Evolutionary conservation across 345 rosid genomes (phyloP).

Genomic region (Eucalyptus polybractea): DNA sequence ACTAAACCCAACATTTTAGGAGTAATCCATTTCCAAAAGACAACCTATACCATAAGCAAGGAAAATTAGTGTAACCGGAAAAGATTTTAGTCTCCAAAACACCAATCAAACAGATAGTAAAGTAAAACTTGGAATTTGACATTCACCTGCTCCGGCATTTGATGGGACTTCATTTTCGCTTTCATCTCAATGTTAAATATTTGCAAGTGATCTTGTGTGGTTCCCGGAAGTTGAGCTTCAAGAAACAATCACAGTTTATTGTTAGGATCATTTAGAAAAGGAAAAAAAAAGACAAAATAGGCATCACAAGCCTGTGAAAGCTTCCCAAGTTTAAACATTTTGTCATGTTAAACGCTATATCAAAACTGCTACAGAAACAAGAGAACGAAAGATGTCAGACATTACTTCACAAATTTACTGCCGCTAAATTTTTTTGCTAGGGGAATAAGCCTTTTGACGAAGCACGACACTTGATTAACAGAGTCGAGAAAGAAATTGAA

Average conservation of each 20-base stretch:
- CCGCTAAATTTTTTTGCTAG: background rate
- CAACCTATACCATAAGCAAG: conserved; percentile 41
- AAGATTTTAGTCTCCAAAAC: background rate
- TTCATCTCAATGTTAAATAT: conserved; percentile 98
- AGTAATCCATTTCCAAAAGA: conserved; percentile 97
- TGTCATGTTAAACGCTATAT: background rate
- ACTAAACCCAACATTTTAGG: conserved; percentile 92
- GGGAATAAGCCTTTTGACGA: background rate
- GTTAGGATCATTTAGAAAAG: background rate
- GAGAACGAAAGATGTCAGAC: background rate
- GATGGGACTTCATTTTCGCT: conserved; percentile 86
- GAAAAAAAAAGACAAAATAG: background rate
- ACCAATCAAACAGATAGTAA: background rate
- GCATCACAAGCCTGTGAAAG: background rate
- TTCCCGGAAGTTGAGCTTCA: conserved; percentile 93
- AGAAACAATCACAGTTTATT: background rate
- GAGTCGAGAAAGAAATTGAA: background rate
- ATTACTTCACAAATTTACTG: background rate
- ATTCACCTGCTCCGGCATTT: conserved; percentile 95
- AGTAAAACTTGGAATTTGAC: background rate
- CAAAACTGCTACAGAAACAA: background rate
- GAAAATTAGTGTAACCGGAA: background rate
- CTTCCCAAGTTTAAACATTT: background rate
- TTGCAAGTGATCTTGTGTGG: conserved; percentile 94
- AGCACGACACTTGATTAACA: background rate